Base-by-base conservation (phyloP, 164 flowering plant species). In the Chimonanthus salicifolius region DNA sequence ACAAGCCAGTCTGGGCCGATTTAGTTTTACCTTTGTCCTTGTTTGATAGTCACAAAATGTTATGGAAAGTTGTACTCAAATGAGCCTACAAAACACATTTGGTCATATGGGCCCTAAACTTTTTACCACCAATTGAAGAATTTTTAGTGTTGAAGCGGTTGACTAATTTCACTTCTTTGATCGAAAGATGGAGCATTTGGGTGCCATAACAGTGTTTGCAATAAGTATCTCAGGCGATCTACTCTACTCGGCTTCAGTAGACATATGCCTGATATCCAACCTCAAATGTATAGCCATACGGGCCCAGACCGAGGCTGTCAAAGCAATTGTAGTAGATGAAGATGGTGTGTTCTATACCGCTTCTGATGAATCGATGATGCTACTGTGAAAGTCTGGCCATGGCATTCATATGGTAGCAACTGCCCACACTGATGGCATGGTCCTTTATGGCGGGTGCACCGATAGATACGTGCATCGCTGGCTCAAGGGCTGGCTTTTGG, bases 271-370 rank as follows among this genome's bases (percentile, higher is more conserved):
- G 21, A 83, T 83, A 49, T 79, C 87, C 2, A 86, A 84, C 74
- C 77, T 79, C 73, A 86, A 82, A 71, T 88, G 89, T 82, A 81
- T 86, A 4, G 89, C 88, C 58, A 83, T 88, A 78, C 85, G 76
- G 51, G 91, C 88, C 64, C 89, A 86, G 43, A 62, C 81, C 0
- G 82, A 81, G 45, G 80, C 86, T 0, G 62, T 88, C 72, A 88
- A 88, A 33, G 88, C 84, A 58, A 73, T 86, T 18, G 79, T 76
- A 3, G 76, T 79, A 1, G 79, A 83, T 0, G 84, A 80, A 6
- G 89, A 88, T 20, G 87, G 89, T 1, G 74, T 84, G 1, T 87
- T 86, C 78, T 88, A 80, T 78, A 86, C 88, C 3, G 89, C 85
- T 76, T 88, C 91, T 0, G 33, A 33, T 33, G 33, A 33, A 33